phyloP scores from a whole-genome alignment of 257 asterid species.

The Buddleja alternifolia region DNA sequence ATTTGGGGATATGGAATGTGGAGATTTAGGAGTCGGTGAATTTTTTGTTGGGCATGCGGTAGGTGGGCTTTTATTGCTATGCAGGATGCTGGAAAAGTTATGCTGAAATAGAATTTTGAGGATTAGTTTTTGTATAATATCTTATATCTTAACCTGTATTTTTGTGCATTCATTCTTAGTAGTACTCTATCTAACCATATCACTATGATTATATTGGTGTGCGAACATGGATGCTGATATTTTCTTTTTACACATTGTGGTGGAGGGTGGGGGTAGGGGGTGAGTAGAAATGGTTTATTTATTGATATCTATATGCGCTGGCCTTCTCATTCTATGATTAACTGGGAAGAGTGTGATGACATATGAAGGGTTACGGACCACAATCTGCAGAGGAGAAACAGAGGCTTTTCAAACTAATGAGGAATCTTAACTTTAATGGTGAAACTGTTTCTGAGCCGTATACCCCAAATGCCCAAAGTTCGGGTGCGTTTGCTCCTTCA shows the following conservation, averaged over 20 bases:
- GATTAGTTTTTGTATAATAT: not conserved
- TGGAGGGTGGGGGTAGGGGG: too few species aligned
- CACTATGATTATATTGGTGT: slow-evolving; percentile 8
- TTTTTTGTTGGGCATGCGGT: not conserved
- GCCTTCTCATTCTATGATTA: slow-evolving; percentile 26
- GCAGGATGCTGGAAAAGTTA: slow-evolving; percentile 1
- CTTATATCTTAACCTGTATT: not conserved
- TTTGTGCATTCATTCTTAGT: not conserved
- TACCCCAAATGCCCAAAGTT: slow-evolving; percentile 74
- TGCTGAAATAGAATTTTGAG: slow-evolving; percentile 1
- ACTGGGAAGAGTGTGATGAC: slow-evolving; percentile 32
- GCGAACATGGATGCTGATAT: slow-evolving; percentile 13
- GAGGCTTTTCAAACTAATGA: slow-evolving; percentile 90
- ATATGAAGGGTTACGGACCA: slow-evolving; percentile 85
- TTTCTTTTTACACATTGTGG: not conserved
- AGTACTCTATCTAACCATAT: slow-evolving; percentile 12
- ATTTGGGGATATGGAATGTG: slow-evolving; percentile 10
- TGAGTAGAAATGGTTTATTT: slow-evolving; percentile 10
- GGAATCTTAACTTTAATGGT: slow-evolving; percentile 88
- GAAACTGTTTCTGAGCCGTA: slow-evolving; percentile 85
- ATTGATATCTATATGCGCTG: slow-evolving; percentile 6
- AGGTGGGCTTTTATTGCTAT: slow-evolving; percentile 12
- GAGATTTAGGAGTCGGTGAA: slow-evolving; percentile 5
- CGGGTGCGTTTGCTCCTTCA: slow-evolving; percentile 63
- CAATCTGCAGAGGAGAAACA: slow-evolving; percentile 98